Percentiles rank a stretch among this genome's conserved stretches.
phyloP scores from a whole-genome alignment of 306 rosid species.

The Urtica urens region DNA sequence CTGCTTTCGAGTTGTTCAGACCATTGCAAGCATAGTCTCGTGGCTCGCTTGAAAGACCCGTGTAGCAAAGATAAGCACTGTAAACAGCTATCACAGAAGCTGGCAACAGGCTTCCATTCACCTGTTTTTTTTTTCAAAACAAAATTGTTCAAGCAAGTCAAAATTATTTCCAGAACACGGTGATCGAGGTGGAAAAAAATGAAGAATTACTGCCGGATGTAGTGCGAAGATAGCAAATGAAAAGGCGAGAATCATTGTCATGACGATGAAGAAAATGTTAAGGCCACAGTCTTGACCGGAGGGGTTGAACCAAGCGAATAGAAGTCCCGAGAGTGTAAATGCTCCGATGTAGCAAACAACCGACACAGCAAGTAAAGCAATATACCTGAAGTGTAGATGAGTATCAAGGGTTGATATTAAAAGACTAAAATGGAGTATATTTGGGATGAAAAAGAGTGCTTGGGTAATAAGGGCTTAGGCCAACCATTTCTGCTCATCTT shows the following conservation, averaged over 20 bases:
- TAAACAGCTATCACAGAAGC: slow-evolving; percentile 87
- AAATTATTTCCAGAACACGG: background rate
- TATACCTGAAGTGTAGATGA: slow-evolving; percentile 42
- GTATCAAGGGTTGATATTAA: slow-evolving; percentile 7
- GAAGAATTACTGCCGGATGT: slow-evolving; percentile 61
- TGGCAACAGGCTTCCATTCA: slow-evolving; percentile 92
- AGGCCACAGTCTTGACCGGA: slow-evolving; percentile 87
- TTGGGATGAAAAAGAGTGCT: background rate
- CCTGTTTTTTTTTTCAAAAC: slow-evolving; percentile 48
- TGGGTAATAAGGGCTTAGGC: slow-evolving; percentile 13
- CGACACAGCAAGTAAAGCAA: slow-evolving; percentile 79
- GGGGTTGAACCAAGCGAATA: slow-evolving; percentile 93
- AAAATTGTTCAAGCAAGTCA: slow-evolving; percentile 6
- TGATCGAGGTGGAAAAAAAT: background rate
- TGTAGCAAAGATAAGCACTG: slow-evolving; percentile 82
- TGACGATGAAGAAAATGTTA: slow-evolving; percentile 80
- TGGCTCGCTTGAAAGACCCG: slow-evolving; percentile 91
- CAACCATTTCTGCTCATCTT: slow-evolving; percentile 89
- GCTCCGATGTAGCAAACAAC: slow-evolving; percentile 74
- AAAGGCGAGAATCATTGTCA: slow-evolving; percentile 82
- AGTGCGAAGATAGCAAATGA: slow-evolving; percentile 55
- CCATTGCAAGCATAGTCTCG: slow-evolving; percentile 73
- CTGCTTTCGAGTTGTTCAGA: slow-evolving; percentile 63
- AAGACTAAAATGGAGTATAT: slow-evolving; percentile 11
- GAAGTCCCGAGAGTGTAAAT: slow-evolving; percentile 54